Percentiles rank a stretch among this genome's conserved stretches.
Evolutionary conservation across 106 monocot species (phyloP).

Genomic region (Platanthera guangdongensis): DNA sequence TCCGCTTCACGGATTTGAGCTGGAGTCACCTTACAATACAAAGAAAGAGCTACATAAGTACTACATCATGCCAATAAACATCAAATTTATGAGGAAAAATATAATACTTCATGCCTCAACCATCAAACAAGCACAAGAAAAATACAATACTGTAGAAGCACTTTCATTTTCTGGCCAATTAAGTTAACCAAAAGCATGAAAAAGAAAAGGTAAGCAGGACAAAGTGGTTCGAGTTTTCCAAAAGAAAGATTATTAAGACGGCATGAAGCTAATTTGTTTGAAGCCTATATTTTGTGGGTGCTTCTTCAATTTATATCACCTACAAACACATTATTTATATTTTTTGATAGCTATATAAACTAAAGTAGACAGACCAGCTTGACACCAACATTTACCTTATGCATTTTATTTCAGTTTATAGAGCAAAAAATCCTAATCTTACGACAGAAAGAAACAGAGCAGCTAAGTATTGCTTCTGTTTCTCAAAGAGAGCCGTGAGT

Average conservation of each 20-base stretch:
- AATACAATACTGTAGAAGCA: background rate
- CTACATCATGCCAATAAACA: background rate
- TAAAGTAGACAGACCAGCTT: too few relatives aligned
- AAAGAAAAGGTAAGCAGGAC: background rate
- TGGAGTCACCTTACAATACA: constrained; percentile 60
- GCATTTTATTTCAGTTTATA: too few relatives aligned
- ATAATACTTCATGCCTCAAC: background rate
- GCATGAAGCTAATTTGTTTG: too few relatives aligned
- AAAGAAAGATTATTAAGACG: background rate
- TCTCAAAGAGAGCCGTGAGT: too few relatives aligned
- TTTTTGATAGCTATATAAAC: too few relatives aligned
- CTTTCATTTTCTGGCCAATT: background rate
- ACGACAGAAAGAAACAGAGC: too few relatives aligned
- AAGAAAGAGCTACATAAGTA: background rate
- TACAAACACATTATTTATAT: too few relatives aligned
- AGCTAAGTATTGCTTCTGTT: too few relatives aligned
- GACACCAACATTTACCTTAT: too few relatives aligned
- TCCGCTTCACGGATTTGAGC: constrained; percentile 99
- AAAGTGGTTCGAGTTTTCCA: background rate
- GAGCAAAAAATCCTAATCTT: too few relatives aligned
- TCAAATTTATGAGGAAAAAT: background rate
- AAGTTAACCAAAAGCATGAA: background rate
- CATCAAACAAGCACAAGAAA: background rate
- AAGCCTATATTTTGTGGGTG: too few relatives aligned
- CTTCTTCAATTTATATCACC: too few relatives aligned